These are phyloP conservation scores for Williopsis jadinii DNA, from an alignment of 1,139 yeast species.

Conservation along the genomic window DNA sequence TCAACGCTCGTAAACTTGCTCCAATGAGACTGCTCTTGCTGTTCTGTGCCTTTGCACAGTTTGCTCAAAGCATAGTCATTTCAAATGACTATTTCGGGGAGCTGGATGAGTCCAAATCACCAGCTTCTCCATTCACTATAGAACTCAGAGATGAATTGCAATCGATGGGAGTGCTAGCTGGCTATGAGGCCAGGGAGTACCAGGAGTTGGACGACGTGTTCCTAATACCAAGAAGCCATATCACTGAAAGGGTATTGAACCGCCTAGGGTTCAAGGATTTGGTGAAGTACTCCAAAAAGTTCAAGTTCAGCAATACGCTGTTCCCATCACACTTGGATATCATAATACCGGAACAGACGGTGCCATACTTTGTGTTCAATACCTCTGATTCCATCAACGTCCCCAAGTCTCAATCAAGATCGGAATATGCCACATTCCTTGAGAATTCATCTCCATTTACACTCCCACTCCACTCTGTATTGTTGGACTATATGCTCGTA, in stretches of 20 bases:
- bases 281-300: constrained; percentile 13
- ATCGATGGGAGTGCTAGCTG: constrained; percentile 1
- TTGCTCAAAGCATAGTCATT: no score
- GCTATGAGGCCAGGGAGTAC: not conserved
- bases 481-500: constrained; percentile 30
- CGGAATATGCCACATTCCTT: constrained; percentile 23
- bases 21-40: no score
- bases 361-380: constrained; percentile 32
- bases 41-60: no score
- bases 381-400: constrained; percentile 21
- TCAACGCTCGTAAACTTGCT: no score
- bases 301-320: constrained; percentile 9
- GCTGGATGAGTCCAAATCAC: no score
- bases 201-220: constrained; percentile 9
- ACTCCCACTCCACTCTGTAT: constrained; percentile 28
- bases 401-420: constrained; percentile 15
- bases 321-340: constrained; percentile 14
- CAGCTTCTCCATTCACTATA: not conserved
- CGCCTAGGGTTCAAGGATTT: constrained; percentile 14
- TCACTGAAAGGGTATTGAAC: constrained; percentile 14
- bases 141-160: constrained; percentile 2
- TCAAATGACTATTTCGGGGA: no score
- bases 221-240: constrained; percentile 14
- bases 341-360: constrained; percentile 27
- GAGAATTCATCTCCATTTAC: constrained; percentile 31